A percentile compares a stretch with the other conserved stretches of the same genome.
Conservation (phyloP, 108 stramenopile genomes). For the Nitzschia sp. region DNA sequence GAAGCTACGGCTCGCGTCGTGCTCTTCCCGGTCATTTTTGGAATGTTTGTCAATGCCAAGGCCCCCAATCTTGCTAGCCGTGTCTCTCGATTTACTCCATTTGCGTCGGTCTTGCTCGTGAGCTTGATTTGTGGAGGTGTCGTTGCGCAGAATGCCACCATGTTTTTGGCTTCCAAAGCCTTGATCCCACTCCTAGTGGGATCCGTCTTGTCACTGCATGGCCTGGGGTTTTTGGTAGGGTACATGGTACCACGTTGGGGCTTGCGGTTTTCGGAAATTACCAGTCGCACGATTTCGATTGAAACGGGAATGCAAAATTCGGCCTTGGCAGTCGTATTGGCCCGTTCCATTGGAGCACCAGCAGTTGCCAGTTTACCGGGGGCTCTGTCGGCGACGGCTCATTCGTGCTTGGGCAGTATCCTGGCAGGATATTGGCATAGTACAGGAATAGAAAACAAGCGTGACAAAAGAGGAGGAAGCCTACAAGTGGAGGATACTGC, state of each 20-base stretch:
- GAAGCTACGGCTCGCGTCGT: conserved; percentile 84
- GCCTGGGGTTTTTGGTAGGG: conserved; percentile 83
- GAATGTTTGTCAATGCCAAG: conserved; percentile 80
- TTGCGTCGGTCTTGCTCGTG: conserved; percentile 85
- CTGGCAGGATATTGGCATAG: conserved; percentile 86
- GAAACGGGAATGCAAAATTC: conserved; percentile 97
- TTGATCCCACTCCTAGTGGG: conserved; percentile 53
- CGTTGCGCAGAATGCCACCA: conserved; percentile 76
- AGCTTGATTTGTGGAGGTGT: conserved; percentile 92
- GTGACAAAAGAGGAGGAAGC: background rate
- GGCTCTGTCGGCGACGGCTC: conserved; percentile 87
- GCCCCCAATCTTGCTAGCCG: conserved; percentile 57
- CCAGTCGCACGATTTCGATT: conserved; percentile 87
- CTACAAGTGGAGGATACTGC: background rate
- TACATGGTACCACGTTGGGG: conserved; percentile 61
- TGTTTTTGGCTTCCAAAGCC: conserved; percentile 36
- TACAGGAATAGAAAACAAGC: conserved; percentile 4
- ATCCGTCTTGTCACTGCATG: conserved; percentile 69
- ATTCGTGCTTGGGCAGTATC: conserved; percentile 88
- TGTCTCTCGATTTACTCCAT: conserved; percentile 79
- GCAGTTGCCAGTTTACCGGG: conserved; percentile 87
- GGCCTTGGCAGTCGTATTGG: conserved; percentile 93
- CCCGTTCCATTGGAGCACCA: conserved; percentile 83
- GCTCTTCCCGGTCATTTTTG: conserved; percentile 82
- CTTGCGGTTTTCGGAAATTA: conserved; percentile 58